These are phyloP conservation scores for Chytriomyces hyalinus DNA, from an alignment of 192 early-diverging fungal species.

Conservation along the genomic window DNA sequence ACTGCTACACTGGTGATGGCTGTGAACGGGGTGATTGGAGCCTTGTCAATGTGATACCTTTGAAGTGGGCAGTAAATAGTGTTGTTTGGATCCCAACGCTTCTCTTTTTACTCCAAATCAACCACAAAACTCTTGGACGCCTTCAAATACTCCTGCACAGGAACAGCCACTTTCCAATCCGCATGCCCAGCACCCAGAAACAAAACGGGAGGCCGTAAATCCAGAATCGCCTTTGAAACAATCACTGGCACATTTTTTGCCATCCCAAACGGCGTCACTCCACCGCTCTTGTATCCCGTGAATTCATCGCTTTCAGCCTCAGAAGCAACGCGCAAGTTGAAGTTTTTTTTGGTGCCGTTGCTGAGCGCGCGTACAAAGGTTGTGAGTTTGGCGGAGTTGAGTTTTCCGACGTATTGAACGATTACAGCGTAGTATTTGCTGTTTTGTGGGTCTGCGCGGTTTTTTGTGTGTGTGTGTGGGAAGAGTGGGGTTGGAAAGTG, in stretches of 20 bases:
- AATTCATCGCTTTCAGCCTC: conserved; percentile 64
- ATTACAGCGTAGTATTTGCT: conserved; percentile 71
- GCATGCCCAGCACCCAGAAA: conserved; percentile 83
- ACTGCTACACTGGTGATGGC: not conserved
- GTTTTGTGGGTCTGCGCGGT: conserved; percentile 51
- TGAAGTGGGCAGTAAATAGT: too few relatives aligned
- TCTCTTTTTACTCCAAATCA: conserved; percentile 38
- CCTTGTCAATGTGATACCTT: not conserved
- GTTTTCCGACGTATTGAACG: conserved; percentile 60
- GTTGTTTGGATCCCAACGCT: too few relatives aligned
- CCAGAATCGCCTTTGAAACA: conserved; percentile 63
- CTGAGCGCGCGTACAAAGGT: conserved; percentile 67
- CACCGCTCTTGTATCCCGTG: conserved; percentile 70
- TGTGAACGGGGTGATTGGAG: conserved; percentile 17
- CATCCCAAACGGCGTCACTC: conserved; percentile 51
- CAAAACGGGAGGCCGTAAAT: conserved; percentile 69
- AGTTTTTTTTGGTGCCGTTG: conserved; percentile 68
- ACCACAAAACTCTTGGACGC: conserved; percentile 44
- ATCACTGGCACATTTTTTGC: conserved; percentile 65
- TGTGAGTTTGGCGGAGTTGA: conserved; percentile 68
- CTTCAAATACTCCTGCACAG: conserved; percentile 65
- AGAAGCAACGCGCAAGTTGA: conserved; percentile 75
- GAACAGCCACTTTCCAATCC: conserved; percentile 83
- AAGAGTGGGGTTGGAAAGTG: too few relatives aligned
- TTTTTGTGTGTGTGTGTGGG: too few relatives aligned